Evolutionary conservation across 768 basidiomycete genomes (phyloP).

Genomic region (Mycena pura): DNA sequence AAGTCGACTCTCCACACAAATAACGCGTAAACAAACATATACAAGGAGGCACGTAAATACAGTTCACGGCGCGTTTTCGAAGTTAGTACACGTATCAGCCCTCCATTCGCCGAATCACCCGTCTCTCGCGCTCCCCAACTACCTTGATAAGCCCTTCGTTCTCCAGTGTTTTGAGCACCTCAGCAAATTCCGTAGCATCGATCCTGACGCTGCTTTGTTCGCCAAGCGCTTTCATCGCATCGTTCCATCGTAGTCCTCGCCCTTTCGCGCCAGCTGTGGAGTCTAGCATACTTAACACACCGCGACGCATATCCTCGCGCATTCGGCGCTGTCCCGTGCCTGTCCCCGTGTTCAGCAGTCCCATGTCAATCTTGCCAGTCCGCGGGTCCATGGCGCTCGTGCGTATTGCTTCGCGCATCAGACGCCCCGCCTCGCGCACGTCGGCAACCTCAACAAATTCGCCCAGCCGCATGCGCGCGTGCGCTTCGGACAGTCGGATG

Average conservation of each 20-base stretch:
- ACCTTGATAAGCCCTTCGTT: slow-evolving; percentile 88
- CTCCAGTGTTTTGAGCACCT: slow-evolving; percentile 79
- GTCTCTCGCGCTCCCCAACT: slow-evolving; percentile 84
- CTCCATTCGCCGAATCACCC: slow-evolving; percentile 78
- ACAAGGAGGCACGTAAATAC: slow-evolving; percentile 5
- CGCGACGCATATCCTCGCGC: slow-evolving; percentile 89
- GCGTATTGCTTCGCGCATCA: slow-evolving; percentile 96
- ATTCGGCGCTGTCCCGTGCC: slow-evolving; percentile 85
- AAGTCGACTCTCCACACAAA: background rate
- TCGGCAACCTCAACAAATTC: slow-evolving; percentile 86
- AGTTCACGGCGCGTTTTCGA: slow-evolving; percentile 1
- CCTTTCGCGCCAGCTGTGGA: slow-evolving; percentile 53
- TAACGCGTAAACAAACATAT: slow-evolving; percentile 10
- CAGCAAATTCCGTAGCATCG: slow-evolving; percentile 80
- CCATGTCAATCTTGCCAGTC: slow-evolving; percentile 98
- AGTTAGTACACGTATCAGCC: slow-evolving; percentile 26
- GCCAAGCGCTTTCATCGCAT: slow-evolving; percentile 78
- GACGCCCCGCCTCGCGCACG: slow-evolving; percentile 89
- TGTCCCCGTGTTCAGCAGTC: slow-evolving; percentile 92
- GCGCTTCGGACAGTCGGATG: slow-evolving; percentile 95
- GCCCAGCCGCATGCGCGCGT: slow-evolving; percentile 95
- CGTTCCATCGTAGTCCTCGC: slow-evolving; percentile 79
- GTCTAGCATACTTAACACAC: slow-evolving; percentile 72
- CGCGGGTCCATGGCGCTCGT: slow-evolving; percentile 95
- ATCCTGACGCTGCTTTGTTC: slow-evolving; percentile 87